phyloP scores from a whole-genome alignment of 257 asterid species.

The Handroanthus guayacan region DNA sequence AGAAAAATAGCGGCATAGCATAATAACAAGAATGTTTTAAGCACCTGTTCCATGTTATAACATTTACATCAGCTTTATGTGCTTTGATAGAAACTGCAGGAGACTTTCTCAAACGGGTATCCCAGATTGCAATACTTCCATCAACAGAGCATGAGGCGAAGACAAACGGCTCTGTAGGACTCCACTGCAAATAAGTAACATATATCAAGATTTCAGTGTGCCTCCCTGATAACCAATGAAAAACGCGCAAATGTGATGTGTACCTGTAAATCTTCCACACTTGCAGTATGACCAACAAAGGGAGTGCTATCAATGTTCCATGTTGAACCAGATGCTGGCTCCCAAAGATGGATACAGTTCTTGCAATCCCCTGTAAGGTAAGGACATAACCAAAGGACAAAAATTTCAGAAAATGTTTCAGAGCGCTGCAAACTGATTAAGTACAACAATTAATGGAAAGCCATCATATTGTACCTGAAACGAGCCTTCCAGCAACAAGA shows the following conservation, averaged over 20 bases:
- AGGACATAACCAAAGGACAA: not conserved
- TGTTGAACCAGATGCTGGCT: constrained; percentile 76
- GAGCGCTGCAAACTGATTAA: not conserved
- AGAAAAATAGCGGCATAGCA: not conserved
- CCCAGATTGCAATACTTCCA: constrained; percentile 86
- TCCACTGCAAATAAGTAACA: constrained; percentile 67
- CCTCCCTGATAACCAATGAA: not conserved
- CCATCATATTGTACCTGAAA: constrained; percentile 59
- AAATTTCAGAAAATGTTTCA: not conserved
- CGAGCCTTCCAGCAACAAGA: constrained; percentile 87
- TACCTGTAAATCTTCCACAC: constrained; percentile 94
- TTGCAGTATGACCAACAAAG: constrained; percentile 68
- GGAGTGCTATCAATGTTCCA: constrained; percentile 76
- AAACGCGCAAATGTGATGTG: not conserved
- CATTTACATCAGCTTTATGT: constrained; percentile 95
- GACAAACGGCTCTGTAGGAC: constrained; percentile 81
- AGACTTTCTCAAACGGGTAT: constrained; percentile 77
- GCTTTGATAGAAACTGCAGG: constrained; percentile 80
- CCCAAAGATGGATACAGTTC: constrained; percentile 86
- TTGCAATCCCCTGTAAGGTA: constrained; percentile 79
- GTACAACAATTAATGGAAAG: constrained; percentile 39
- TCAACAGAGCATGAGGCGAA: constrained; percentile 97
- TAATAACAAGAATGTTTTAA: not conserved
- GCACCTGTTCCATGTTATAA: constrained; percentile 96
- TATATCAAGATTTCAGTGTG: not conserved